Evolutionary conservation across 164 flowering plant species (phyloP), one percentile per base, ranked within the genome.

Genomic region (Malania oleifera): DNA sequence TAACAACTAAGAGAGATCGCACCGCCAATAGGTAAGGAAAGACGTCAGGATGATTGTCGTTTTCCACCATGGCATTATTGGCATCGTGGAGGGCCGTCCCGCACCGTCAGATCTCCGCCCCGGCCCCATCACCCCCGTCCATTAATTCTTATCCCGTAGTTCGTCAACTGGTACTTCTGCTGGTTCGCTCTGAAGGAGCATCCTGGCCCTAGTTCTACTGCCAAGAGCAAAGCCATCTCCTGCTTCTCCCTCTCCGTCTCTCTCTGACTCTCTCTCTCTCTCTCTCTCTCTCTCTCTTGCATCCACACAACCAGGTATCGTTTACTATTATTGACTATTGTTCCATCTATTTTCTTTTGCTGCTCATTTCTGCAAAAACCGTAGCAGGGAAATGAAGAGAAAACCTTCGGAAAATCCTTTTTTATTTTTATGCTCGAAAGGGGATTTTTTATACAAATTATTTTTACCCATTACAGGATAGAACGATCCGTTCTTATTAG

Each of bases 21-120:
- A n/a, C n/a, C n/a, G n/a, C n/a, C n/a, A n/a, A n/a, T n/a, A n/a
- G n/a, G n/a, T n/a, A n/a, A n/a, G n/a, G n/a, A n/a, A n/a, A n/a
- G n/a, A n/a, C n/a, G n/a, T n/a, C n/a, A n/a, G n/a, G n/a, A n/a
- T n/a, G n/a, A n/a, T n/a, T n/a, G n/a, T n/a, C 23, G 57, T 54
- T 18, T 61, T 56, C 40, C 61, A 52, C 70, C 73, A 53, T 54
- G 38, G 62, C 19, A 45, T 44, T 53, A 13, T 53, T n/a, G n/a
- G n/a, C n/a, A n/a, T n/a, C 40, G 35, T 9, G 35, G 9, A 4
- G 69, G 56, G 3, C 41, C 52, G 7, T 22, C 53, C 43, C 27
- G 31, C 38, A 27, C 71, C 69, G 66, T 75, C 40, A 19, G 73
- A 75, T 69, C 45, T 12, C 15, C 22, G 1, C 45, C 29, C 52